Percentiles rank a stretch among this genome's conserved stretches.
Evolutionary conservation across 129 eudicot genomes (phyloP).

Genomic region (Artemisia annua): DNA sequence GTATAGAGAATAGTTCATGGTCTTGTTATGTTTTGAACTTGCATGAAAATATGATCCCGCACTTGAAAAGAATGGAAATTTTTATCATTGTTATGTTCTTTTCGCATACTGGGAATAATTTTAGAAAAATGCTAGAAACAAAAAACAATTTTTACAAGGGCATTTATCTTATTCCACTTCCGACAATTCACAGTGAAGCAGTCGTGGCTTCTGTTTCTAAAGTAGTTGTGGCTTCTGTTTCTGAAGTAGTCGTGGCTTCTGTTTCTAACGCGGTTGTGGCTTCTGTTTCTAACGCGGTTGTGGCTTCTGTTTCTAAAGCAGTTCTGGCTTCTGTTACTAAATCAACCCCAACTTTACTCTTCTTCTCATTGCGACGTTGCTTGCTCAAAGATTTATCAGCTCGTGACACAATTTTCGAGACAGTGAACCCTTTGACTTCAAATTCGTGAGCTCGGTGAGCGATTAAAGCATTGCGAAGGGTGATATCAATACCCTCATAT

Average conservation of each 20-base stretch:
- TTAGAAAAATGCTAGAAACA: background rate
- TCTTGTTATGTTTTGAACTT: conserved; percentile 3
- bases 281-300: too few relatives aligned
- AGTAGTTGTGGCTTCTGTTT: too few relatives aligned
- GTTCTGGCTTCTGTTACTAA: conserved; percentile 19
- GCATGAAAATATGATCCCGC: background rate
- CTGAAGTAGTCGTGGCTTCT: too few relatives aligned
- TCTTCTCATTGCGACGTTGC: conserved; percentile 34
- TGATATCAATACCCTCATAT: conserved; percentile 71
- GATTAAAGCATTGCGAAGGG: conserved; percentile 63
- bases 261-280: too few relatives aligned
- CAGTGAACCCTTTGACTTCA: conserved; percentile 82
- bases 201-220: conserved; percentile 19
- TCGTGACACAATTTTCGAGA: conserved; percentile 73
- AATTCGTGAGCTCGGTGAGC: conserved; percentile 58
- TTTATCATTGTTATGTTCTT: background rate
- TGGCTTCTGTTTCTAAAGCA: conserved; percentile 3
- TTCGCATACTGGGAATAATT: background rate
- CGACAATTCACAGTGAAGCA: conserved; percentile 14
- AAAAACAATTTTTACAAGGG: background rate
- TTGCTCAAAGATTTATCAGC: conserved; percentile 69
- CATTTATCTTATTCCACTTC: conserved; percentile 3
- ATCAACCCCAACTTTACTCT: conserved; percentile 36
- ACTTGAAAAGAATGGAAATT: background rate
- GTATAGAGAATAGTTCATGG: background rate